Evolutionary conservation across 148 eudicot genomes (phyloP), one percentile per base, ranked within the genome.

Genomic region (Chenopodium formosanum): DNA sequence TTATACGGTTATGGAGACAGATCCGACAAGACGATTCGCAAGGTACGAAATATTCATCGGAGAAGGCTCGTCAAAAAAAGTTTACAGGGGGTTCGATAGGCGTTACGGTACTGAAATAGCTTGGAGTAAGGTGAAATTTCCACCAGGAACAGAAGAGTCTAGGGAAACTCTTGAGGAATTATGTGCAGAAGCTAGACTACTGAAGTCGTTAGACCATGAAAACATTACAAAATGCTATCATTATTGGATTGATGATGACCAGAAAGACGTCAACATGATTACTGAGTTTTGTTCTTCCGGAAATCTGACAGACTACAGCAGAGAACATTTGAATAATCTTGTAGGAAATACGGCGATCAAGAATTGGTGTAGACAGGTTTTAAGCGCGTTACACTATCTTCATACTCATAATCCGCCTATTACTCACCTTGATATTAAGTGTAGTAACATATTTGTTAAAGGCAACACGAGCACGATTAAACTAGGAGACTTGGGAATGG

Each of bases 101-200:
- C 63, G 66, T 31, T 52, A 79, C 44, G 89, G 89, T 17, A 84
- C 73, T 25, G 89, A 87, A 32, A 87, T 87, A 22, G 89, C 89
- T 37, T 87, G 87, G 87, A 84, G 76, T 69, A 81, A 81, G 63
- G 76, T 84, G 29, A 58, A 13, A 32, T 46, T 85, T 4, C 56
- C 68, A 23, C 77, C 70, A 3, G 82, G 82, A 5, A 62, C 70
- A 14, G 40, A 82, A 23, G 58, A 27, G 48, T 74, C 77, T 6
- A 63, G 17, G 20, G 73, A 85, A 29, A 60, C 44, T 34, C 46
- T 85, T n/a, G 32, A 74, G n/a, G 74, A 25, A 37, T 48, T 82
- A 46, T 34, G 75, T 79, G 62, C 71, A 2, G 80, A 85, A 73
- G 81, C 84, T 25, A n/a, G 79, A 13, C 75, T 85, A 46, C 63